Base-by-base conservation (phyloP, 163 green algal species). In the Trebouxiophyceae sp. region DNA sequence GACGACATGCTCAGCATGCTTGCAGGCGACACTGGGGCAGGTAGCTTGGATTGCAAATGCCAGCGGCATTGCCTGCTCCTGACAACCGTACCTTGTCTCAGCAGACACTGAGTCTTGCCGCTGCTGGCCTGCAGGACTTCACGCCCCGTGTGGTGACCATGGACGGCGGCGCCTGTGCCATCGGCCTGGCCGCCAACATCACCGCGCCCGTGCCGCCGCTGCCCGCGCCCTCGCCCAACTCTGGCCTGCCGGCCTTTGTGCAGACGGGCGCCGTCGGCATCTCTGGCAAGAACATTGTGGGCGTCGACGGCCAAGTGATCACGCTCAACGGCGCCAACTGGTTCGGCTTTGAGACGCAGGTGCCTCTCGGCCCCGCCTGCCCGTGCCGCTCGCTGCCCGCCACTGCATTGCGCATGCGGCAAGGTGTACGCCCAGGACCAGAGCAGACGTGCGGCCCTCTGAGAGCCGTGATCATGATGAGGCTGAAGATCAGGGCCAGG, bases 281-380 rank as follows among this genome's bases (percentile, higher is more conserved):
- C 47, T 50, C 39, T 12, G 39, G 39, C 12, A 50, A 50, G 12
- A 12, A 16, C 12, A 12, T 50, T 50, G 47, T 57, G 47, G 57
- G 57, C 27, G 45, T 30, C 27, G 46, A 57, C 16, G 60, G 60
- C 3, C 22, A 58, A 5, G 4, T 33, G 1, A 20, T 69, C 0
- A 44, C 27, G 26, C 55, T 76, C 4, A 34, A 58, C 8, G 63
- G 69, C 55, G 46, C 60, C 63, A 76, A 72, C 63, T 72, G 60
- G 63, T 72, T 76, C 50, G 63, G 70, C 24, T 72, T 72, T 63
- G 63, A 72, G 26, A 72, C 60, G 8, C 19, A 57, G 47, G 47
- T 57, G 47, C n/a, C n/a, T n/a, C n/a, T n/a, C n/a, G n/a, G n/a
- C n/a, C n/a, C n/a, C n/a, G n/a, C n/a, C n/a, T n/a, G n/a, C n/a